Evolutionary conservation across 2,329 filamentous ascomycete genomes (phyloP), one percentile per base, ranked within the genome.

Genomic region (Diaporthe batatas): DNA sequence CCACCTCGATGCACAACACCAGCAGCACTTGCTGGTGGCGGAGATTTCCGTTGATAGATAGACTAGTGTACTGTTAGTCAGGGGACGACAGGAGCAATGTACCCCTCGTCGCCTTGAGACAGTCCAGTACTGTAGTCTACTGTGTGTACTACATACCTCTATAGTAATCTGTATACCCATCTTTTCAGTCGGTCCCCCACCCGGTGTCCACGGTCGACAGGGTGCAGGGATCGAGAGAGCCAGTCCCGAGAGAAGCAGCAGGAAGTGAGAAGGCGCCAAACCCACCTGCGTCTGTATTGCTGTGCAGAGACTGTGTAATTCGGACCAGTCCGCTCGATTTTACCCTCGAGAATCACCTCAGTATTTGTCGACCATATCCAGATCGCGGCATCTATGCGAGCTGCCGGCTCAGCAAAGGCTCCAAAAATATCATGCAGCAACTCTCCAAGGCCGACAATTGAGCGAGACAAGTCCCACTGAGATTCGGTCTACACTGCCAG

Each of bases 21-120:
- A 51, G 54, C 21, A 70, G 53, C 68, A 39, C 68, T 49, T 42
- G 34, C 44, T 49, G 32, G 62, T 51, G 44, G 44, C 29, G 36
- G 34, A 57, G 49, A 55, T 29, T 68, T 16, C 51, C 65, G 23
- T 25, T 21, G 12, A 21, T 47, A 29, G 29, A 29, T 5, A 29
- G 29, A 5, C 29, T 29, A n/a, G n/a, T n/a, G n/a, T n/a, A n/a
- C n/a, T n/a, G 29, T 2, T 29, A 23, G 25, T 67, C 36, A 44
- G 54, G 49, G 47, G n/a, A 12, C 7, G 21, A 25, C 4, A 58
- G 11, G 54, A 55, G 53, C 32, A 6, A 29, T 36, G 34, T 36
- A 44, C 12, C 8, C 44, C 23, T 32, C 23, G 5, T 39, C 39
- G 39, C 36, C 62, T 18, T 36, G 62, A 36, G 34, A 11, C 34